Percentiles rank a stretch among this genome's conserved stretches.
Evolutionary conservation across 2,329 filamentous ascomycete genomes (phyloP).

Genomic region (Fusarium nanum): DNA sequence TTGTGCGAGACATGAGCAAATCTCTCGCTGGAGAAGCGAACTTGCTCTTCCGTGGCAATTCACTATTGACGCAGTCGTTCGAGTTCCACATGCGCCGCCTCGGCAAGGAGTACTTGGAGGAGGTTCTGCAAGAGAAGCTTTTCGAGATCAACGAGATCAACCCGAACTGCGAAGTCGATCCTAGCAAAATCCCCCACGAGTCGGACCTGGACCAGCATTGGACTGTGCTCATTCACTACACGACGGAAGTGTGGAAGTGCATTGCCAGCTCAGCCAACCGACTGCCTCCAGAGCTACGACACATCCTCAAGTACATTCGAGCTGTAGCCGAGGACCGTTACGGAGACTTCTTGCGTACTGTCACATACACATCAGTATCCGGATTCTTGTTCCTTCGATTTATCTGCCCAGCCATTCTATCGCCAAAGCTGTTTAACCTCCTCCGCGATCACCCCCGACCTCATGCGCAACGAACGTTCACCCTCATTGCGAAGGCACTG

Average conservation of each 20-base stretch:
- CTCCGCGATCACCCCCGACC: conserved; percentile 84
- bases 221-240: conserved; percentile 79
- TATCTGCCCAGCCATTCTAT: conserved; percentile 95
- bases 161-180: conserved; percentile 94
- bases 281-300: conserved; percentile 83
- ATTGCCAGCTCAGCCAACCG: conserved; percentile 80
- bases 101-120: conserved; percentile 91
- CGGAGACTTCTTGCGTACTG: conserved; percentile 88
- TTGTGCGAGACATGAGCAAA: conserved; percentile 82
- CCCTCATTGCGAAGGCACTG: conserved; percentile 90
- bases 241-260: conserved; percentile 85
- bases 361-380: conserved; percentile 93
- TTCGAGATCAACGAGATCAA: conserved; percentile 90
- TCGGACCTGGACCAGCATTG: conserved; percentile 88
- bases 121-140: conserved; percentile 86
- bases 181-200: conserved; percentile 72
- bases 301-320: conserved; percentile 89
- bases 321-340: conserved; percentile 95
- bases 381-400: conserved; percentile 95
- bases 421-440: conserved; percentile 92
- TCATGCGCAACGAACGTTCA: conserved; percentile 86
- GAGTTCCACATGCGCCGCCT: conserved; percentile 96
- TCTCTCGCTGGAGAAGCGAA: conserved; percentile 90
- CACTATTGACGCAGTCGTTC: conserved; percentile 89
- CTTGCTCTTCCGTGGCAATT: conserved; percentile 93